Conservation (phyloP, 2,329 filamentous ascomycete species). For the Bipolaris cookei region DNA sequence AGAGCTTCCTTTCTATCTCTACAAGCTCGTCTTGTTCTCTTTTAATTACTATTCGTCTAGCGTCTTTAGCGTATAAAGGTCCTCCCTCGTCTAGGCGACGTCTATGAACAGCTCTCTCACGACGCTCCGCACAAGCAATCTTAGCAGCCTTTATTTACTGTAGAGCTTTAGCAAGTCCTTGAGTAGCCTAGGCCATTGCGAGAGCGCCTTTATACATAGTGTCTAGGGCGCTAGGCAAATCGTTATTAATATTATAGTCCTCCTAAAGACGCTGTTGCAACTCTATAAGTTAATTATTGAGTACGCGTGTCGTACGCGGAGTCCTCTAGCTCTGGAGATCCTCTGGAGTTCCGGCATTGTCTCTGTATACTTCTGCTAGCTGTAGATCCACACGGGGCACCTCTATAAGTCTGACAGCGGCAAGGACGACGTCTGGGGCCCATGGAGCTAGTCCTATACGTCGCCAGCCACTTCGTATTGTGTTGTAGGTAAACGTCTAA, state of each 20-base stretch:
- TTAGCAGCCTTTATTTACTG: not conserved
- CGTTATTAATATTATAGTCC: not conserved
- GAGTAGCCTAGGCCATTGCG: not conserved
- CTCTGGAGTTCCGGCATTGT: not conserved
- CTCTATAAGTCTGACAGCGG: not conserved
- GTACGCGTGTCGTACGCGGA: not conserved
- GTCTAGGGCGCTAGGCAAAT: not conserved
- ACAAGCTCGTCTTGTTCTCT: not conserved
- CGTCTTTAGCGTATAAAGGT: not conserved
- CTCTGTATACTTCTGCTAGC: not conserved
- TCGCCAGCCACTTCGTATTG: conserved; percentile 6
- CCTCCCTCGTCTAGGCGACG: not conserved
- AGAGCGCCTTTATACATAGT: not conserved
- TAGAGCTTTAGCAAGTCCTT: not conserved
- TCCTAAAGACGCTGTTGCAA: not conserved
- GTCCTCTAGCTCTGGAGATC: not conserved
- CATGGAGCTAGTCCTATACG: conserved; percentile 3
- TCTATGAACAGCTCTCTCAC: not conserved
- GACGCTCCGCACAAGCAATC: not conserved
- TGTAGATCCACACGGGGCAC: not conserved
- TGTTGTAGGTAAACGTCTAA: conserved; percentile 3
- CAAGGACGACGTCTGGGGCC: not conserved
- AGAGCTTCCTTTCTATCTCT: not conserved
- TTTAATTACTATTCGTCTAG: not conserved
- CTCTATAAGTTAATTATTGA: not conserved